Evolutionary conservation across 2,329 filamentous ascomycete genomes (phyloP), one percentile per base, ranked within the genome.

Genomic region (Apiospora saccharicola): DNA sequence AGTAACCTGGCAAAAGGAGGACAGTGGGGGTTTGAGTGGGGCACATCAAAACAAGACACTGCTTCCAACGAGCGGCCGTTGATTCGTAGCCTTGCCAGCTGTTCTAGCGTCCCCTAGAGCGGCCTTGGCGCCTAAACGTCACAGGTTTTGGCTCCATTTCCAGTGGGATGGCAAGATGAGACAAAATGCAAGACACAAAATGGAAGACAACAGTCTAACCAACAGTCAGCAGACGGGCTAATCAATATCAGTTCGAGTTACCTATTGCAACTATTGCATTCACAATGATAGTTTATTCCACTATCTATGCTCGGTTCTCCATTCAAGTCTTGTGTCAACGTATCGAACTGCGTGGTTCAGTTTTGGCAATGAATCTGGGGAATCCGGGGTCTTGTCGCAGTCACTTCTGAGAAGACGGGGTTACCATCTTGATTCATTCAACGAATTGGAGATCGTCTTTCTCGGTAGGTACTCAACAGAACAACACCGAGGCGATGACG

Each of bases 381-480:
- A 49, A n/a, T 24, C 22, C n/a, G 22, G n/a, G 10, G 47, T 49
- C 19, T 10, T 49, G 22, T 49, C n/a, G 8, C 8, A 49, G 22
- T 49, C n/a, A 10, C 22, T 24, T 49, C n/a, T n/a, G 22, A 24
- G 22, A 6, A 49, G 47, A 12, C 22, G n/a, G 47, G 47, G 22
- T 24, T n/a, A n/a, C 47, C 22, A 10, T 10, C 10, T 7, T 24
- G 22, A 24, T 19, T 19, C 3, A 57, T 30, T 57, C 90, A 93
- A 75, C 89, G 91, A 79, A 91, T 93, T 76, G 89, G 91, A 77
- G 91, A 91, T 5, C 93, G 93, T 78, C 93, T 90, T 14, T 98
- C 98, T 77, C 89, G 95, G 84, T 96, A 99, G 87, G 96, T 96
- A 99, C 87, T 96, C 96, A 77, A 96, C 96, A 53, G 96, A 98